These are phyloP conservation scores for Hyaloscypha bicolor DNA, from an alignment of 495 filamentous ascomycete species.

Conservation along the genomic window DNA sequence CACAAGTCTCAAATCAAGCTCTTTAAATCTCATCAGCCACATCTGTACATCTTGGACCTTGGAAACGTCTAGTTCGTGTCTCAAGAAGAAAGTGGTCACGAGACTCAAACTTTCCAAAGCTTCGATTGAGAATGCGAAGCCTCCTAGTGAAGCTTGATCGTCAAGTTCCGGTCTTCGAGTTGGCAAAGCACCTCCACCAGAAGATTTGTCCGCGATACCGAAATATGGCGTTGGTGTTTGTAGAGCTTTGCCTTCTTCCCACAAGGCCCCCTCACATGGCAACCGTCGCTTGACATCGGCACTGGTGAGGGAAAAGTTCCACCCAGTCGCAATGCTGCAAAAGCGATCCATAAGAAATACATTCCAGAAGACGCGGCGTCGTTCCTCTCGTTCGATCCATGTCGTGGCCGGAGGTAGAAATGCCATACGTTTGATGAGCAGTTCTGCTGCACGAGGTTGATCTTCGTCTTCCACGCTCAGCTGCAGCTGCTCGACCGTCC, in stretches of 20 bases:
- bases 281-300: slow-evolving; percentile 44
- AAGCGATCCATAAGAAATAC: slow-evolving; percentile 45
- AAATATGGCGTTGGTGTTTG: slow-evolving; percentile 42
- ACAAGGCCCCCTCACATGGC: slow-evolving; percentile 41
- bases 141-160: slow-evolving; percentile 41
- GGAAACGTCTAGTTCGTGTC: slow-evolving; percentile 39
- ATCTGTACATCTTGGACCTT: slow-evolving; percentile 37
- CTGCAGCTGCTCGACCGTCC: slow-evolving; percentile 44
- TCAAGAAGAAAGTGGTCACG: slow-evolving; percentile 43
- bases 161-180: slow-evolving; percentile 15
- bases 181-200: slow-evolving; percentile 2
- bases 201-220: slow-evolving; percentile 44
- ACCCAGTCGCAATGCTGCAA: slow-evolving; percentile 23
- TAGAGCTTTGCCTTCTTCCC: slow-evolving; percentile 31
- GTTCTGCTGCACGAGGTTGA: slow-evolving; percentile 13
- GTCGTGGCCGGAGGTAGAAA: slow-evolving; percentile 30
- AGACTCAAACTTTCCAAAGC: slow-evolving; percentile 44
- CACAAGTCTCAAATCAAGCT: slow-evolving; percentile 45
- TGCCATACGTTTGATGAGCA: slow-evolving; percentile 31
- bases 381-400: slow-evolving; percentile 42
- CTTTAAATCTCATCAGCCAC: slow-evolving; percentile 49
- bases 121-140: slow-evolving; percentile 47
- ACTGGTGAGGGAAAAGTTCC: slow-evolving; percentile 44
- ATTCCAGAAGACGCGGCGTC: slow-evolving; percentile 45
- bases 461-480: slow-evolving; percentile 39